Base-by-base conservation (phyloP, 2,329 filamentous ascomycete species). In the Penicillium sp. region DNA sequence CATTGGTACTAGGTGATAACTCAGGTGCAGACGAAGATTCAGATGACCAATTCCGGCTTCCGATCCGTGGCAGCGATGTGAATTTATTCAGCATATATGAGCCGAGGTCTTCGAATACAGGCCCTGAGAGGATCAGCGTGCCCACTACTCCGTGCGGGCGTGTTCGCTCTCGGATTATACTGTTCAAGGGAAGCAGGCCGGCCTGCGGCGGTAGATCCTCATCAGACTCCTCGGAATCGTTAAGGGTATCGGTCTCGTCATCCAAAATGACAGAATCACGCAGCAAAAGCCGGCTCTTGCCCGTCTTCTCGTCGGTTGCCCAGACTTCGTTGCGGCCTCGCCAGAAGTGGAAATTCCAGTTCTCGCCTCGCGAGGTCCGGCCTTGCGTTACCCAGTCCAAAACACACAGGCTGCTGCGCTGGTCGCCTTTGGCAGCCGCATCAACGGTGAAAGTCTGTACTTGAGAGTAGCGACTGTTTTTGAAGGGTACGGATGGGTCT, bases 331-430 rank as follows among this genome's bases (percentile, higher is more conserved):
- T 97, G 54, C 86, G 79, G 8, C 89, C 89, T 48, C 76, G 80
- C 82, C 93, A 97, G 52, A 77, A 78, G 46, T 78, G 73, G 50
- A 96, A 83, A 57, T 84, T 84, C 93, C 93, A 98, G 53, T 88
- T 78, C 70, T 98, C 93, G 20, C 89, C 90, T 38, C 87, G 80
- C 4, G 93, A 90, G 4, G 77, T 81, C 14, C 93, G 81, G 6
- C 93, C 93, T 62, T 91, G 87, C 2, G 84, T 94, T 6, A 97
- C 89, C 93, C 93, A 98, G 68, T 98, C 93, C 37, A 95, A 74
- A 2, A 95, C 77, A 63, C 89, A 94, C 11, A 97, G 70, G 32
- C 85, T 57, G 75, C 80, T 68, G 8, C 66, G 58, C 27, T 63
- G 43, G 71, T 45, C 55, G 49, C 54, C 59, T 46, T 52, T 61